Evolutionary conservation across 352 stramenopile species (phyloP), one percentile per base, ranked within the genome.

Genomic region (Aphanomyces invadans): DNA sequence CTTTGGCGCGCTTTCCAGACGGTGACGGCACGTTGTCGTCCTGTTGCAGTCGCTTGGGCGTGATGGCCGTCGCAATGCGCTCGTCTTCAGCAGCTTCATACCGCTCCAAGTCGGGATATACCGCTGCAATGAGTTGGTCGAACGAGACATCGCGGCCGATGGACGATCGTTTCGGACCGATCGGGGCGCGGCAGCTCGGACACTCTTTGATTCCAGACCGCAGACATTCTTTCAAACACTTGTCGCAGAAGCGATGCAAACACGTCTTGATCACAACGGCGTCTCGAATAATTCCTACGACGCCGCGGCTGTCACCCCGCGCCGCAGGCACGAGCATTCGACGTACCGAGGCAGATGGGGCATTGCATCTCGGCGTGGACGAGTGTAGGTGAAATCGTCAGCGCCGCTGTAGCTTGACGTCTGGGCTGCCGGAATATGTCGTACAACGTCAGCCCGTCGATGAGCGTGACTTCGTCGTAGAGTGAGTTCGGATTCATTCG

Each of bases 231-330:
- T 94, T 77, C 66, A 97, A 96, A 74, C 89, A 97, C 31, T 94
- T 79, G 62, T 83, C 74, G 60, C 89, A 97, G 70, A 97, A 97
- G 42, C 89, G 82, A 70, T 97, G 89, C 51, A 97, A 75, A 71
- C 89, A 97, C 69, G 95, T 83, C 77, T 95, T 96, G 12, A 97
- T 88, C 19, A 95, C 88, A 52, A 81, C 80, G n/a, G 88, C 91
- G 54, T 88, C 77, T 60, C 78, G 77, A 65, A 93, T 83, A 53
- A 93, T 25, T 7, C 57, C 36, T 53, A 54, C n/a, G 44, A 9
- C n/a, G n/a, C n/a, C n/a, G n/a, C n/a, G n/a, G n/a, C n/a, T n/a
- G n/a, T n/a, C n/a, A n/a, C n/a, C n/a, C n/a, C n/a, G n/a, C n/a
- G n/a, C n/a, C n/a, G n/a, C n/a, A n/a, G n/a, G n/a, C n/a, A n/a